A percentile compares a stretch with the other conserved stretches of the same genome.
These are phyloP conservation scores for Nothopassalora personata DNA, from an alignment of 2,329 filamentous ascomycete species.

Conservation along the genomic window DNA sequence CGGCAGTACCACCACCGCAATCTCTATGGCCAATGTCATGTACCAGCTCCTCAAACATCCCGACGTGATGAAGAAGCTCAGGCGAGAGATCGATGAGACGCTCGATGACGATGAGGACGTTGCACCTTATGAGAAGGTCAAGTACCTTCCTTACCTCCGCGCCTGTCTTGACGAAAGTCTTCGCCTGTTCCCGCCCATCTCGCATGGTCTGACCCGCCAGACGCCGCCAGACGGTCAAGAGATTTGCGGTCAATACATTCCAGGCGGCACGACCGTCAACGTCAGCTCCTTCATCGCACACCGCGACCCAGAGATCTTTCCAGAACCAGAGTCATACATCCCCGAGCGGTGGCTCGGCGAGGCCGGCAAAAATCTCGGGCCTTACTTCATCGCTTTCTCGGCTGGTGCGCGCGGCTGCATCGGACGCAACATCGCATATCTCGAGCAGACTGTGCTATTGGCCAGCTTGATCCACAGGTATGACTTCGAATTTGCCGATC, in stretches of 20 bases:
- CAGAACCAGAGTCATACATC: constrained; percentile 14
- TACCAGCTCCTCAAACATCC: constrained; percentile 33
- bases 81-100: constrained; percentile 25
- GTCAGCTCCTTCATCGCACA: constrained; percentile 17
- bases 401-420: constrained; percentile 34
- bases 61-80: constrained; percentile 33
- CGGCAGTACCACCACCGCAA: constrained; percentile 40
- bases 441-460: constrained; percentile 27
- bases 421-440: constrained; percentile 29
- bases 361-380: constrained; percentile 13
- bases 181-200: constrained; percentile 16
- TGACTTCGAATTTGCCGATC: constrained; percentile 34
- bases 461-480: constrained; percentile 35
- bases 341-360: constrained; percentile 22
- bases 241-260: constrained; percentile 13
- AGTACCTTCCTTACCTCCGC: constrained; percentile 21
- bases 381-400: constrained; percentile 29
- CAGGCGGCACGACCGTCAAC: constrained; percentile 16
- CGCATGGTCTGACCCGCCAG: constrained; percentile 14
- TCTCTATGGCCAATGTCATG: constrained; percentile 37
- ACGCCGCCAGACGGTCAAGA: constrained; percentile 16
- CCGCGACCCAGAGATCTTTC: constrained; percentile 32
- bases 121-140: constrained; percentile 21
- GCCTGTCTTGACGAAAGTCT: constrained; percentile 17
- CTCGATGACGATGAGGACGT: constrained; percentile 45